phyloP scores from a whole-genome alignment of 2,329 filamentous ascomycete species.

The Colletotrichum sidae region DNA sequence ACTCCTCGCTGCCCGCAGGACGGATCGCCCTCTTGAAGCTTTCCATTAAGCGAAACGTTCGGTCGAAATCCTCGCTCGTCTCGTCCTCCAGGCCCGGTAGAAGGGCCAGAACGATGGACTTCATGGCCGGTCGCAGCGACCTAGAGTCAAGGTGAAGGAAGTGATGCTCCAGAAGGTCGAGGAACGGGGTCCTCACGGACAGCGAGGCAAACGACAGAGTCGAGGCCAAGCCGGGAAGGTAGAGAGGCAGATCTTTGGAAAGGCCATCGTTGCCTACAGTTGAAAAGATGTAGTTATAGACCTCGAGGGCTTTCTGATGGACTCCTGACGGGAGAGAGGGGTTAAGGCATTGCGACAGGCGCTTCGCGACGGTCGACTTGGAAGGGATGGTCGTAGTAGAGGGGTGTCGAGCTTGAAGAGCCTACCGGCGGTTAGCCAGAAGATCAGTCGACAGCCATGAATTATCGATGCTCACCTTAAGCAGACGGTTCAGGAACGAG shows the following conservation, averaged over 20 bases:
- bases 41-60: conserved; percentile 82
- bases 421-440: conserved; percentile 53
- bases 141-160: conserved; percentile 78
- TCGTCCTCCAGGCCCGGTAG: conserved; percentile 95
- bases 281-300: conserved; percentile 90
- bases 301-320: conserved; percentile 95
- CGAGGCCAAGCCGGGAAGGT: conserved; percentile 88
- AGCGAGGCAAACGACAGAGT: conserved; percentile 95
- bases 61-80: conserved; percentile 95
- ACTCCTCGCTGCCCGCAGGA: conserved; percentile 61
- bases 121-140: conserved; percentile 86
- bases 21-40: conserved; percentile 78
- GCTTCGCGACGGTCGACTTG: conserved; percentile 86
- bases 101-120: conserved; percentile 88
- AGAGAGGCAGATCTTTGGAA: conserved; percentile 84
- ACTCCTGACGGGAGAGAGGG: conserved; percentile 94
- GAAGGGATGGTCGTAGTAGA: conserved; percentile 81
- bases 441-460: neutral
- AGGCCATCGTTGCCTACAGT: conserved; percentile 85
- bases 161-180: conserved; percentile 85
- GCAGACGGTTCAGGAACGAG: conserved; percentile 88
- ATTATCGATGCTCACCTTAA: conserved; percentile 75
- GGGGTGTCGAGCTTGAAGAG: conserved; percentile 86
- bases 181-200: conserved; percentile 86
- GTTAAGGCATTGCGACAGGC: conserved; percentile 94